These are phyloP conservation scores for Ambrosia trifida DNA, from an alignment of 129 eudicot species.

Conservation along the genomic window DNA sequence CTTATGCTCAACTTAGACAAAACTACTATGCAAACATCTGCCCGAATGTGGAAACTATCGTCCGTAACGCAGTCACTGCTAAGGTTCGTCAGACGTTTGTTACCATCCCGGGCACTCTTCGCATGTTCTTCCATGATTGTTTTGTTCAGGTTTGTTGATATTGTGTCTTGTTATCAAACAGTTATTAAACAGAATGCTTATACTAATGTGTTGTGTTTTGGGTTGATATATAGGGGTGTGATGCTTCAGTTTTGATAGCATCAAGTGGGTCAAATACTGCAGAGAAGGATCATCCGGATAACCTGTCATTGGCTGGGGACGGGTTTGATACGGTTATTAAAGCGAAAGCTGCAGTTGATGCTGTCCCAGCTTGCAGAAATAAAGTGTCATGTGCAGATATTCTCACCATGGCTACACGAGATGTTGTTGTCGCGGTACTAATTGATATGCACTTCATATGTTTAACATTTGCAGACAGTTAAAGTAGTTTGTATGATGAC, in stretches of 20 bases:
- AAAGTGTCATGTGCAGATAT: conserved; percentile 93
- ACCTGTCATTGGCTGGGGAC: conserved; percentile 78
- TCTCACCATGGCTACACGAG: conserved; percentile 90
- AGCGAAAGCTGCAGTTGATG: conserved; percentile 81
- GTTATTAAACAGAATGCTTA: neutral
- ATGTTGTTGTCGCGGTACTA: conserved; percentile 54
- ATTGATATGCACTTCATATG: neutral
- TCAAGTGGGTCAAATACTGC: conserved; percentile 58
- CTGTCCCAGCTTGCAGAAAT: conserved; percentile 53
- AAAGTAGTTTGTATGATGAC: neutral
- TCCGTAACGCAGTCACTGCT: conserved; percentile 45
- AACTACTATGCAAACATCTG: conserved; percentile 68
- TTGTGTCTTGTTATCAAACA: neutral
- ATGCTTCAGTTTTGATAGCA: conserved; percentile 71
- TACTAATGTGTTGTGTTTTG: conserved; percentile 2
- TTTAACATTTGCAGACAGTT: neutral
- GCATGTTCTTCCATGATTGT: conserved; percentile 90
- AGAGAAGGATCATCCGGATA: conserved; percentile 76
- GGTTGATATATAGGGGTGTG: conserved; percentile 56
- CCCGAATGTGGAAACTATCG: conserved; percentile 75
- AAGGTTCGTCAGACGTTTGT: conserved; percentile 66
- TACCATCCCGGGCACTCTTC: conserved; percentile 74
- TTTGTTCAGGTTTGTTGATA: conserved; percentile 59
- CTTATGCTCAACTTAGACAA: conserved; percentile 50
- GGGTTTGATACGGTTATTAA: conserved; percentile 78